Base-by-base conservation (phyloP, 2,329 filamentous ascomycete genomes). In the Apiospora marii region DNA sequence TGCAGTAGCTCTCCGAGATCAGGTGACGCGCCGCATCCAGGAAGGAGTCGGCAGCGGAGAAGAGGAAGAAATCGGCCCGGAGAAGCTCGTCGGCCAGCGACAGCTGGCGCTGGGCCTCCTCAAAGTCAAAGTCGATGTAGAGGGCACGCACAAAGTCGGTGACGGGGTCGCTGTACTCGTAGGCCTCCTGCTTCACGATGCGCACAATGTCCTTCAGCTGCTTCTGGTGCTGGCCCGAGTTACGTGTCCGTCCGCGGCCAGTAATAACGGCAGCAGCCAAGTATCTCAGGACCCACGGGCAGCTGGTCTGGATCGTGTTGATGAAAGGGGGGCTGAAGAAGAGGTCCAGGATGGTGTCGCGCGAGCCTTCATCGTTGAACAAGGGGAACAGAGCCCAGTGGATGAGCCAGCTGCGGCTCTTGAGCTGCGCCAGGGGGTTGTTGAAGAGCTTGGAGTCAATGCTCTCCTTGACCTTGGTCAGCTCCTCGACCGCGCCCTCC, bases 331-430 rank as follows among this genome's bases (percentile, higher is more conserved):
- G 93, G 76, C 93, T 97, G 90, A 99, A 98, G 89, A 98, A 96
- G 83, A 98, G 92, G 79, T 99, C 96, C 81, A 96, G 94, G 79
- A 99, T 90, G 78, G 91, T 90, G 82, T 99, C 96, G 80, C 96
- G 94, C 73, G 94, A 94, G 76, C 91, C 89, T 80, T 98, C 96
- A 86, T 94, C 92, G 91, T 99, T 98, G 91, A 98, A 99, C 86
- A 98, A 95, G 74, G 96, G 96, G 91, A 98, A 99, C 74, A 99
- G 92, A 67, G 94, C 92, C 95, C 96, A 99, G 93, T 99, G 96
- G 79, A 98, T 93, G 80, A 99, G 89, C 94, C 96, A 98, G 73
- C 95, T 97, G 82, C 96, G 94, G 89, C 98, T 96, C 83, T 96
- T 93, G 75, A 99, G 92, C 87, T 99, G 96, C 74, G 94, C 95